These are phyloP conservation scores for Croton setiger DNA, from an alignment of 441 rosid species.

Conservation along the genomic window DNA sequence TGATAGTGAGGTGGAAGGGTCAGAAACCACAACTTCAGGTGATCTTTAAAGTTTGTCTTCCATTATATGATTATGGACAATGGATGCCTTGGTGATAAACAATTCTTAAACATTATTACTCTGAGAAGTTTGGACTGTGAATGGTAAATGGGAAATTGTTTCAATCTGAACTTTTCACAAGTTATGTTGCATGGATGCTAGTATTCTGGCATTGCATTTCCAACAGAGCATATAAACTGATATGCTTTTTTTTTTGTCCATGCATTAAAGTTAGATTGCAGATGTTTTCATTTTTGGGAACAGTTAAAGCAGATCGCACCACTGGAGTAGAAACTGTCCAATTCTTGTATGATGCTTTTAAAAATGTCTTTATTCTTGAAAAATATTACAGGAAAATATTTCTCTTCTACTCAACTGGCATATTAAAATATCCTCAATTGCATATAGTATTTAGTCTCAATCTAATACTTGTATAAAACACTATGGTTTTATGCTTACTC, in stretches of 20 bases:
- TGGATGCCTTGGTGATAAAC: background rate
- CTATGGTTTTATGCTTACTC: background rate
- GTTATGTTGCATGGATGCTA: too few relatives aligned
- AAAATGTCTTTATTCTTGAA: background rate
- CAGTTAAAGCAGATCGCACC: background rate
- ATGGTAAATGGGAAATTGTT: too few relatives aligned
- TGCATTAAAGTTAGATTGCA: background rate
- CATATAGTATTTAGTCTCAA: too few relatives aligned
- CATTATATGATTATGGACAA: background rate
- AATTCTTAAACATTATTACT: background rate
- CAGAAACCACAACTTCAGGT: constrained; percentile 63
- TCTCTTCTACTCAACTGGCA: background rate
- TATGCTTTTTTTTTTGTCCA: background rate
- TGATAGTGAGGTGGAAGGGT: constrained; percentile 43
- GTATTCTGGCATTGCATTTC: background rate
- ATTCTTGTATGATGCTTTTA: background rate
- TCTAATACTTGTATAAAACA: too few relatives aligned
- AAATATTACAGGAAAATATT: background rate
- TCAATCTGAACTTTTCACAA: too few relatives aligned
- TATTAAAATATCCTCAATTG: background rate
- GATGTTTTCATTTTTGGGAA: background rate
- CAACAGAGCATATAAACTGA: background rate
- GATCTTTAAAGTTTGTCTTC: constrained; percentile 7
- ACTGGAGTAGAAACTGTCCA: background rate
- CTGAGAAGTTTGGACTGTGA: too few relatives aligned